These are phyloP conservation scores for Prunus campanulata DNA, from an alignment of 306 rosid species.

Conservation along the genomic window DNA sequence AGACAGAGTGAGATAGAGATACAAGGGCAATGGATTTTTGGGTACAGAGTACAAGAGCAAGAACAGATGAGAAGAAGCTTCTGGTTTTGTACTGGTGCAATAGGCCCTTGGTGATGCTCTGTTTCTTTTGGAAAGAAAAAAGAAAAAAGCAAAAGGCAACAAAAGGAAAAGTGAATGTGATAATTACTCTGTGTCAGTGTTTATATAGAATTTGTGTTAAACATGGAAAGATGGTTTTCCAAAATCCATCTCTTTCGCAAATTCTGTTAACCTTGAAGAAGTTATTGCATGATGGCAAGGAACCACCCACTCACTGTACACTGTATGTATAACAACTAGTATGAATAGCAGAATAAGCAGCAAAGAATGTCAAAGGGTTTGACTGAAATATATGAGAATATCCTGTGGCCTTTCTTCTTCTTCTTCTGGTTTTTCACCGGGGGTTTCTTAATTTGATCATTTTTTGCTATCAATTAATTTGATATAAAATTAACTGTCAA, in stretches of 20 bases:
- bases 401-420: background rate
- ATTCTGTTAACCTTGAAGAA: background rate
- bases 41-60: background rate
- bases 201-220: background rate
- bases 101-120: background rate
- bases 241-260: background rate
- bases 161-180: background rate
- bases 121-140: background rate
- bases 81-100: constrained; percentile 26
- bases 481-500: background rate
- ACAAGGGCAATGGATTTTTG: background rate
- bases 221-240: background rate
- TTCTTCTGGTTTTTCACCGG: background rate
- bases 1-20: background rate
- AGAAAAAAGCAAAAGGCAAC: background rate
- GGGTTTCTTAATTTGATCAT: background rate
- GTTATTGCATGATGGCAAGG: background rate
- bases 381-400: background rate
- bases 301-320: no score
- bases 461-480: background rate
- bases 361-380: background rate
- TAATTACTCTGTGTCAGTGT: background rate
- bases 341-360: background rate
- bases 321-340: no score
- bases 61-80: constrained; percentile 31